Percentiles rank a stretch among this genome's conserved stretches.
These are phyloP conservation scores for Plasmopara halstedii DNA, from an alignment of 352 stramenopile genomes.

Conservation along the genomic window DNA sequence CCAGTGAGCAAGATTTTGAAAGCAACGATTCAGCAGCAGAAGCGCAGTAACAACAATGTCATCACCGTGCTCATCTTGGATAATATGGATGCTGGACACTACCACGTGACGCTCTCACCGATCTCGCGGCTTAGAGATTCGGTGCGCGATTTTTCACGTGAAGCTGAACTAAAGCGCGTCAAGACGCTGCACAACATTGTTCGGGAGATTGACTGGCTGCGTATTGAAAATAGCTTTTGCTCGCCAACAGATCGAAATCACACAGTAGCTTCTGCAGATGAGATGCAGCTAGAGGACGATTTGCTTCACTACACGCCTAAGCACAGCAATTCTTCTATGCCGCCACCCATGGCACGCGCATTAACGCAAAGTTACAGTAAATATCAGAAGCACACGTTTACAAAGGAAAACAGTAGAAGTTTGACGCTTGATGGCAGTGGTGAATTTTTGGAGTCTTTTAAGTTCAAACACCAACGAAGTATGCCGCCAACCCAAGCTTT, in stretches of 20 bases:
- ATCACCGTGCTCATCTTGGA: slow-evolving; percentile 71
- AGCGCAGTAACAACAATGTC: slow-evolving; percentile 73
- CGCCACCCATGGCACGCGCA: slow-evolving; percentile 23
- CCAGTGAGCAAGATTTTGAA: slow-evolving; percentile 72
- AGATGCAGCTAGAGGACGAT: slow-evolving; percentile 53
- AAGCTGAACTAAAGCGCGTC: slow-evolving; percentile 72
- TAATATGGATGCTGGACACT: slow-evolving; percentile 82
- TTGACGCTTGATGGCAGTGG: slow-evolving; percentile 5
- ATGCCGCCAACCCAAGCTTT: slow-evolving; percentile 19
- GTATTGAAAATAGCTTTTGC: slow-evolving; percentile 79
- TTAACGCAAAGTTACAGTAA: slow-evolving; percentile 24
- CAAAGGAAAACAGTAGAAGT: slow-evolving; percentile 13
- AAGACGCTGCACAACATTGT: slow-evolving; percentile 76
- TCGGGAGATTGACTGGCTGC: slow-evolving; percentile 76
- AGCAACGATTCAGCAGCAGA: slow-evolving; percentile 68
- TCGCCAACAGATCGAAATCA: slow-evolving; percentile 70
- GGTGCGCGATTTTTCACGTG: slow-evolving; percentile 54
- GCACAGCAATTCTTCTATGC: slow-evolving; percentile 29
- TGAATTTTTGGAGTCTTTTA: slow-evolving; percentile 11
- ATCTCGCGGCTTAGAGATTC: slow-evolving; percentile 66
- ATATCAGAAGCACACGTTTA: slow-evolving; percentile 30
- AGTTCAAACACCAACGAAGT: slow-evolving; percentile 41
- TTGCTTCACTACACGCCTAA: slow-evolving; percentile 54
- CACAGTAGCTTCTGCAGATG: slow-evolving; percentile 33
- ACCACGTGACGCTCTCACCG: slow-evolving; percentile 77